Evolutionary conservation across 2,329 filamentous ascomycete species (phyloP), one percentile per base, ranked within the genome.

Genomic region (Fusarium sp.): DNA sequence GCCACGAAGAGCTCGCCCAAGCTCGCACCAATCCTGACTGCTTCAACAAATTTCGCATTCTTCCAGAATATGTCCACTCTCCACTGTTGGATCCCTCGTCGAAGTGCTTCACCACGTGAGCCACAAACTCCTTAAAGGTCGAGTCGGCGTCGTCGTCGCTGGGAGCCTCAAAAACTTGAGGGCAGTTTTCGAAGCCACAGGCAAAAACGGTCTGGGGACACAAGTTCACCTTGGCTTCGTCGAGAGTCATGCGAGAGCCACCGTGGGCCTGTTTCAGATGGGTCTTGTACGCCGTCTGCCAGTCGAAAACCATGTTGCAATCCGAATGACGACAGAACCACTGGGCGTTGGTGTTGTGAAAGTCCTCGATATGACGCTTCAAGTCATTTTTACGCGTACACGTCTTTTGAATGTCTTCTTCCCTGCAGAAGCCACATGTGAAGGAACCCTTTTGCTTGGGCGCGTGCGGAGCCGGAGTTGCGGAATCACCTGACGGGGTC

Each of bases 191-290:
- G 66, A 87, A 87, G 13, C 86, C 86, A 70, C 86, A 88, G 20
- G 85, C 86, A 69, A 87, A 88, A 25, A 87, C 83, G 4, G 85
- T 83, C 72, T 87, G 86, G 1, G 84, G 83, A 67, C 85, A 87
- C 6, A 87, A 77, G 30, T 81, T 82, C 43, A 85, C 81, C 74
- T 83, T 85, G 73, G 83, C 84, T 39, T 85, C 83, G 64, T 84
- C 83, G 25, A 85, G 79, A 16, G 81, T 81, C 80, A 85, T 83
- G 18, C 83, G 80, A 3, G 83, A 83, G 27, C 84, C 84, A 54
- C 84, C 82, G 64, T 87, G 86, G 7, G 79, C 82, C 30, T 82
- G 81, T 72, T 87, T 87, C 52, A 87, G 78, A 70, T 87, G 86
- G 6, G 82, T 83, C 73, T 86, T 85, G 79, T 87, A 87, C 18